phyloP scores from a whole-genome alignment of 192 early-diverging fungal species.

The Cladochytrium replicatum region DNA sequence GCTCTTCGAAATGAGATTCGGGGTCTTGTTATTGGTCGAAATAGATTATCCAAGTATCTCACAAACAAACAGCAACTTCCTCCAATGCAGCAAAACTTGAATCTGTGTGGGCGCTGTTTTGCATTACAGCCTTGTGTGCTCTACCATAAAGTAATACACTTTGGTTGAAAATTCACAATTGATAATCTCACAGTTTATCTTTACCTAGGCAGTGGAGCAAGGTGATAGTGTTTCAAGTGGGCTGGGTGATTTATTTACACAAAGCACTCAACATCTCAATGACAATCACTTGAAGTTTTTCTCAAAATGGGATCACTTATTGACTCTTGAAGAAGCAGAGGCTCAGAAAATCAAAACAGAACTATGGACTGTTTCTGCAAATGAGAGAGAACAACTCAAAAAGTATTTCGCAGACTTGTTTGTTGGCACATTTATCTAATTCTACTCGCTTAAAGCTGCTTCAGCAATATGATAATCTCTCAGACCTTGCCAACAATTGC shows the following conservation, averaged over 20 bases:
- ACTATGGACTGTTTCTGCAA: conserved; percentile 54
- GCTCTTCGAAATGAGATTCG: conserved; percentile 54
- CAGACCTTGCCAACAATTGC: too few relatives aligned
- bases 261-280: conserved; percentile 48
- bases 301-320: conserved; percentile 62
- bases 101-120: conserved; percentile 60
- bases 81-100: conserved; percentile 52
- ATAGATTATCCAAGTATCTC: conserved; percentile 56
- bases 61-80: conserved; percentile 41
- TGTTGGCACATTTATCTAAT: background rate
- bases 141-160: conserved; percentile 42
- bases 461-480: conserved; percentile 15
- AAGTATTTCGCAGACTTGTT: background rate
- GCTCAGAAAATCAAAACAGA: conserved; percentile 45
- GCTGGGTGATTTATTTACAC: conserved; percentile 50
- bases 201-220: conserved; percentile 43
- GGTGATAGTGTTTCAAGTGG: conserved; percentile 36
- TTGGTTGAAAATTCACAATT: conserved; percentile 5
- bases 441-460: conserved; percentile 8
- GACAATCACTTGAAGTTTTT: conserved; percentile 58
- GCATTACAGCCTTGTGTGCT: conserved; percentile 55
- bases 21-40: conserved; percentile 62
- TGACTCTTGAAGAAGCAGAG: conserved; percentile 66
- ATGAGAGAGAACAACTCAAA: conserved; percentile 35
- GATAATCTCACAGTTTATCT: background rate